Percentiles rank a stretch among this genome's conserved stretches.
These are phyloP conservation scores for Penicillium sp. DNA, from an alignment of 2,329 filamentous ascomycete species.

Conservation along the genomic window DNA sequence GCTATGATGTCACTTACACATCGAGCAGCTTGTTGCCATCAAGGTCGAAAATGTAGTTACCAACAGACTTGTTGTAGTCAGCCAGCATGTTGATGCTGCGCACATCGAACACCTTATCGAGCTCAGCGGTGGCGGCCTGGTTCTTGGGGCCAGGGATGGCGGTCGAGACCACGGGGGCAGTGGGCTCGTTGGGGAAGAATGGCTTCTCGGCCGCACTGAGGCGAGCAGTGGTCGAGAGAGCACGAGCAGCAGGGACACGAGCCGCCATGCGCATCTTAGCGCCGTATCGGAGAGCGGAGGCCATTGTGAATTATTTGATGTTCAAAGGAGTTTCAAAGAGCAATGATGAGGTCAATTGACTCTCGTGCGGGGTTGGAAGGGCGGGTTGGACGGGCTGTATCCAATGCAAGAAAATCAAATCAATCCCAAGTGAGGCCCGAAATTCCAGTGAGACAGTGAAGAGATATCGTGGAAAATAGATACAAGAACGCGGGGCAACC, in stretches of 20 bases:
- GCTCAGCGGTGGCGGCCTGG: constrained; percentile 66
- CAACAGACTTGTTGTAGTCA: constrained; percentile 71
- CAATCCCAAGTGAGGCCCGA: neutral
- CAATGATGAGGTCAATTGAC: constrained; percentile 5
- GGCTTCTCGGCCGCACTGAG: constrained; percentile 45
- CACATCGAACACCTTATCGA: constrained; percentile 80
- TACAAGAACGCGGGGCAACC: constrained; percentile 10
- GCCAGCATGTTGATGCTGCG: constrained; percentile 80
- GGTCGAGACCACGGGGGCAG: constrained; percentile 55
- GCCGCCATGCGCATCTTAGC: constrained; percentile 33
- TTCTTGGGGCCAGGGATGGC: constrained; percentile 75
- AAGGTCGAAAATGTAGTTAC: constrained; percentile 68
- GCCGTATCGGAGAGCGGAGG: constrained; percentile 38
- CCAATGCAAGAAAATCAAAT: neutral
- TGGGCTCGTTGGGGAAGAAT: constrained; percentile 61
- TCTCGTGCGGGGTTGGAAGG: constrained; percentile 10
- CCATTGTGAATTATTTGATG: constrained; percentile 29
- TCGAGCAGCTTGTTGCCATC: constrained; percentile 54
- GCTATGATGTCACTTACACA: constrained; percentile 40
- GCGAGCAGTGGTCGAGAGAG: constrained; percentile 37
- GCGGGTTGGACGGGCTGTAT: constrained; percentile 3
- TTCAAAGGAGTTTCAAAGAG: neutral
- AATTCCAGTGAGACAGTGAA: neutral
- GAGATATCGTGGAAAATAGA: neutral
- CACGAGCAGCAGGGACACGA: constrained; percentile 35